Evolutionary conservation across 2,329 filamentous ascomycete species (phyloP).

Genomic region (Clarireedia hainanense): DNA sequence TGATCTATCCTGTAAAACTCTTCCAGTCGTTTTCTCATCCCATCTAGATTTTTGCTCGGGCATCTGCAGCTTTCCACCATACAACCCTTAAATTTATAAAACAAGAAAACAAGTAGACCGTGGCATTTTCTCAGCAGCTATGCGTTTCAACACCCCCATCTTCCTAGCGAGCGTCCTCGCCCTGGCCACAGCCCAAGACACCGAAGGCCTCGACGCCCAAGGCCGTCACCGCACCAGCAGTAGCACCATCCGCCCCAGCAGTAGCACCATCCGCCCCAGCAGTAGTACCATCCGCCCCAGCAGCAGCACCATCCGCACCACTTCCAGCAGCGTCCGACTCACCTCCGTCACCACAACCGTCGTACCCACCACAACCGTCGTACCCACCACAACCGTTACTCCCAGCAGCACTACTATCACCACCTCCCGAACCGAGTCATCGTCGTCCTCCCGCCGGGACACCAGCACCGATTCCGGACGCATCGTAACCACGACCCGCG

Average conservation of each 20-base stretch:
- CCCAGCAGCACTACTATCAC: not conserved
- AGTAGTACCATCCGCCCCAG: too few relatives aligned
- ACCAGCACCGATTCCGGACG: too few relatives aligned
- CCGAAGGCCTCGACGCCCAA: too few relatives aligned
- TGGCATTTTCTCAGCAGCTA: not conserved
- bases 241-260: too few relatives aligned
- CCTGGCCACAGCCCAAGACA: too few relatives aligned
- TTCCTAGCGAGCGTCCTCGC: not conserved
- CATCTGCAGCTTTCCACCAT: not conserved
- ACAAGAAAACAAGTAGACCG: not conserved
- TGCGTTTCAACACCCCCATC: not conserved
- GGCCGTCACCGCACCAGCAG: too few relatives aligned
- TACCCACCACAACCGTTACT: not conserved
- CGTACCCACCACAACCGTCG: not conserved
- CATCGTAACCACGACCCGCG: too few relatives aligned
- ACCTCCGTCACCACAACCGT: not conserved
- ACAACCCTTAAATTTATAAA: not conserved
- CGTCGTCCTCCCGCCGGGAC: not conserved
- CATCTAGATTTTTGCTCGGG: not conserved
- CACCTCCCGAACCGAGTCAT: not conserved
- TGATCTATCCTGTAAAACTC: not conserved
- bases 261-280: too few relatives aligned
- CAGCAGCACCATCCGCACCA: too few relatives aligned
- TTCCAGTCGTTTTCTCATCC: not conserved
- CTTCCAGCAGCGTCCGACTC: too few relatives aligned